Evolutionary conservation across 164 flowering plant genomes (phyloP).

Genomic region (Akebia trifoliata): DNA sequence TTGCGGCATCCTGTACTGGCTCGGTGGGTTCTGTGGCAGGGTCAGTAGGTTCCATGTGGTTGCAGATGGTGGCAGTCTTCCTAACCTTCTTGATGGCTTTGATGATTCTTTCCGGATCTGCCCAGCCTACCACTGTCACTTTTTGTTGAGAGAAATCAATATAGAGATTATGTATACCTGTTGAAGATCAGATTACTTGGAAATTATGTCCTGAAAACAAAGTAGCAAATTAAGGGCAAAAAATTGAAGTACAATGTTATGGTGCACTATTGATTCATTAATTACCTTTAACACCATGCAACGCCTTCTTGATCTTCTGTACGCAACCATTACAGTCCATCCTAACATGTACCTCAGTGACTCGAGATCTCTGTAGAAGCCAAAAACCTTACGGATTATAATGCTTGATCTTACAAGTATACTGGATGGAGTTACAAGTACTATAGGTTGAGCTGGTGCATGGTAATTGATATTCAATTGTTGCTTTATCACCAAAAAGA

Average conservation of each 20-base stretch:
- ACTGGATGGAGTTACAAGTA: too few relatives aligned
- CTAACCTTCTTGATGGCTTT: constrained; percentile 83
- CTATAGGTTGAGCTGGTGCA: neutral
- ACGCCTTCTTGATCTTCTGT: constrained; percentile 90
- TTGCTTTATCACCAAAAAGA: neutral
- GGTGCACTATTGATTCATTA: neutral
- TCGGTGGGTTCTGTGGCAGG: constrained; percentile 32
- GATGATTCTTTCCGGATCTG: constrained; percentile 71
- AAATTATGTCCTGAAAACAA: neutral
- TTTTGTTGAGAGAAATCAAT: constrained; percentile 77
- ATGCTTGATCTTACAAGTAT: neutral
- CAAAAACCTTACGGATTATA: neutral
- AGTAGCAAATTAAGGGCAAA: too few relatives aligned
- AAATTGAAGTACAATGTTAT: too few relatives aligned
- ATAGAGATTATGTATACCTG: constrained; percentile 75
- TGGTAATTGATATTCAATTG: neutral
- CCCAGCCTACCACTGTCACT: constrained; percentile 78
- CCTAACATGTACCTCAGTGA: constrained; percentile 78
- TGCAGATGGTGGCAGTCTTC: constrained; percentile 71
- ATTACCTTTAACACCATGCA: constrained; percentile 63
- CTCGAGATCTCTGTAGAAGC: constrained; percentile 57
- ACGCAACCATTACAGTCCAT: constrained; percentile 98
- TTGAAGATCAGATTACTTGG: neutral
- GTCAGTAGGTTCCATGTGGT: constrained; percentile 43
- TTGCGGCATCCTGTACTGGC: constrained; percentile 34